Base-by-base conservation (phyloP, 2,329 filamentous ascomycete species). In the Elsinoe ampelina region DNA sequence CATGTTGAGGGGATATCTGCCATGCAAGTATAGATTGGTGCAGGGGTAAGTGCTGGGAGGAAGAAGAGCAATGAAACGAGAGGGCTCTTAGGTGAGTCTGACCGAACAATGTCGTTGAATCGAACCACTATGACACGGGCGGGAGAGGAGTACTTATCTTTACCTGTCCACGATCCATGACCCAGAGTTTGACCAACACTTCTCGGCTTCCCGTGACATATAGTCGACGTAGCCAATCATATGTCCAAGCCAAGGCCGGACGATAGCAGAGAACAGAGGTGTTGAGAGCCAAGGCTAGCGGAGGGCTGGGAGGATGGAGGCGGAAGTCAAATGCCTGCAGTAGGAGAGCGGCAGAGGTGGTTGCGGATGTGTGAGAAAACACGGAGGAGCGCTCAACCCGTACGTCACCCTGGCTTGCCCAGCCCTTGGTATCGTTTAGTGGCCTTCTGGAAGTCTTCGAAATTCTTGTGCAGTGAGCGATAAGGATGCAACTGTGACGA, bases 211-310 rank as follows among this genome's bases (percentile, higher is more conserved):
- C 11, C 32, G 22, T 39, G 35, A 19, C 15, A 52, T 39, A 52
- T 12, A 22, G 48, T 19, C 17, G 19, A 38, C 4, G 8, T 20
- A 39, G 48, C 48, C 48, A 52, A 52, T 52, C 7, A 35, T 34
- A 20, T 22, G 11, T 15, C 5, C 5, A 15, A 32, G 11, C 32
- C 32, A 19, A n/a, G 26, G 26, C 26, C 26, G 26, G 26, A 30
- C 26, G 26, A 30, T 30, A 30, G 26, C 26, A 30, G 26, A 39
- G 34, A 34, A 19, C 13, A 22, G 34, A 22, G 48, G 20, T 26
- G 48, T 22, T 19, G n/a, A 39, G 34, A 19, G 48, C 48, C 48
- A 52, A 52, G 45, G 48, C 15, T 12, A 52, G 48, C 48, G 48
- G 48, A 52, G 15, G 34, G 32, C 15, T 19, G 38, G 38, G 17